Percentiles rank a stretch among this genome's conserved stretches.
phyloP scores from a whole-genome alignment of 139 green algal species.

The Astrephomene gubernaculifera region DNA sequence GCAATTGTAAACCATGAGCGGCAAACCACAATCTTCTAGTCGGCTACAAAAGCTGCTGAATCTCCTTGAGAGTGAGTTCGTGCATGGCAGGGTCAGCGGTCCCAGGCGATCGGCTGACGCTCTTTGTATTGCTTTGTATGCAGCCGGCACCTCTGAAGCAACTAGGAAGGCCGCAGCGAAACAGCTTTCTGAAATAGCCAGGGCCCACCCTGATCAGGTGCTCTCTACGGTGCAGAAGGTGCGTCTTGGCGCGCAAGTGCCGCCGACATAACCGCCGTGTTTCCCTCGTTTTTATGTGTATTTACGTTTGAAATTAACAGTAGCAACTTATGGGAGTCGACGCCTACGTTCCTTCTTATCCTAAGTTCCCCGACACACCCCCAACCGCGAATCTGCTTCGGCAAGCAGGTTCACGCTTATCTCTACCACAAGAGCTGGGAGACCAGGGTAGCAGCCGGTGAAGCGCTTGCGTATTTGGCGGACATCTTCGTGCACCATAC shows the following conservation, averaged over 20 bases:
- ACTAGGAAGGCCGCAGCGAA: constrained; percentile 81
- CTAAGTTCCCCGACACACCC: too few relatives aligned
- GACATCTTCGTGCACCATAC: constrained; percentile 78
- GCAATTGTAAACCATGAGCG: not conserved
- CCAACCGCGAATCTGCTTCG: too few relatives aligned
- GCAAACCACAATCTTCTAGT: constrained; percentile 39
- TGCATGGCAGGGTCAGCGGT: not conserved
- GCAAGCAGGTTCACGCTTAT: constrained; percentile 68
- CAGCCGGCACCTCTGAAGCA: constrained; percentile 78
- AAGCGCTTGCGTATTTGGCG: constrained; percentile 83
- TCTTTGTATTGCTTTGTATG: not conserved
- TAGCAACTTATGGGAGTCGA: too few relatives aligned
- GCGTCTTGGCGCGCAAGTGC: not conserved
- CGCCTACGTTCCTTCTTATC: too few relatives aligned
- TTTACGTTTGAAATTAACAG: too few relatives aligned
- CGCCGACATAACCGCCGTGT: constrained; percentile 8
- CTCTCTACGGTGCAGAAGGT: constrained; percentile 79
- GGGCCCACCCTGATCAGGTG: constrained; percentile 80
- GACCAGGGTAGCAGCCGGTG: constrained; percentile 77
- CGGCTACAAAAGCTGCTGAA: constrained; percentile 79
- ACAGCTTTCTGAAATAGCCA: constrained; percentile 86
- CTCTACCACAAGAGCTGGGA: constrained; percentile 88
- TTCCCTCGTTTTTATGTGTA: too few relatives aligned
- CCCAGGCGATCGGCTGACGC: not conserved
- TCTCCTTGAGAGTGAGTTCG: constrained; percentile 77